Conservation (phyloP, 768 basidiomycete genomes). For the Boletus huronensis region DNA sequence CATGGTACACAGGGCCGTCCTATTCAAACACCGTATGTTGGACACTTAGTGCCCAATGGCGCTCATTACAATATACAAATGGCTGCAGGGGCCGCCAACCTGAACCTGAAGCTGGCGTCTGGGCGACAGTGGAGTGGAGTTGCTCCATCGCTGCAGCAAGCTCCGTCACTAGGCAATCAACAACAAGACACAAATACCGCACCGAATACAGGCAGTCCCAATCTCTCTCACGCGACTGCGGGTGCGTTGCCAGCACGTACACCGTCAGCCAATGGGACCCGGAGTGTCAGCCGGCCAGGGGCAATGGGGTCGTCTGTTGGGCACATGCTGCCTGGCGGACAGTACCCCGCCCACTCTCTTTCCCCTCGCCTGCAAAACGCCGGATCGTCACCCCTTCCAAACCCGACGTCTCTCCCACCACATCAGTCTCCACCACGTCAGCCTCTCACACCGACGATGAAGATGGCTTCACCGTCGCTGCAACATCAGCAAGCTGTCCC, state of each 20-base stretch:
- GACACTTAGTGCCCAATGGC: constrained; percentile 28
- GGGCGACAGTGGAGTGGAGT: constrained; percentile 40
- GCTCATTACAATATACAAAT: constrained; percentile 32
- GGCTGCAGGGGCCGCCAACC: constrained; percentile 16
- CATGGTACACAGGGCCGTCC: constrained; percentile 36
- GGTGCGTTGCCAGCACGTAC: constrained; percentile 41
- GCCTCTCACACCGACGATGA: constrained; percentile 49
- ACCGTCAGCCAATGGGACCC: constrained; percentile 58
- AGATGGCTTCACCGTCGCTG: constrained; percentile 51
- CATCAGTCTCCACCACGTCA: constrained; percentile 50
- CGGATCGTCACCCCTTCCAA: constrained; percentile 45
- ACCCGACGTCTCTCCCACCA: constrained; percentile 34
- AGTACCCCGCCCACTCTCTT: constrained; percentile 40
- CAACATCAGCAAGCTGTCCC: constrained; percentile 54
- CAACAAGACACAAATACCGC: constrained; percentile 22
- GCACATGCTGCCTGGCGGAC: constrained; percentile 37
- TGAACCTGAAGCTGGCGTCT: constrained; percentile 37
- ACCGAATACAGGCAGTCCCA: constrained; percentile 37
- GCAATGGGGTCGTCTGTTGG: constrained; percentile 19
- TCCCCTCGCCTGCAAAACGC: constrained; percentile 49
- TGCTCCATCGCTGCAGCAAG: constrained; percentile 22
- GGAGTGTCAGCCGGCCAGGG: constrained; percentile 37
- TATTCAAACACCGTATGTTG: constrained; percentile 32
- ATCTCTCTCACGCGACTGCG: constrained; percentile 32
- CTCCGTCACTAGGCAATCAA: constrained; percentile 20